Conservation (phyloP, 768 basidiomycete genomes). For the Hygrocybe punicea region DNA sequence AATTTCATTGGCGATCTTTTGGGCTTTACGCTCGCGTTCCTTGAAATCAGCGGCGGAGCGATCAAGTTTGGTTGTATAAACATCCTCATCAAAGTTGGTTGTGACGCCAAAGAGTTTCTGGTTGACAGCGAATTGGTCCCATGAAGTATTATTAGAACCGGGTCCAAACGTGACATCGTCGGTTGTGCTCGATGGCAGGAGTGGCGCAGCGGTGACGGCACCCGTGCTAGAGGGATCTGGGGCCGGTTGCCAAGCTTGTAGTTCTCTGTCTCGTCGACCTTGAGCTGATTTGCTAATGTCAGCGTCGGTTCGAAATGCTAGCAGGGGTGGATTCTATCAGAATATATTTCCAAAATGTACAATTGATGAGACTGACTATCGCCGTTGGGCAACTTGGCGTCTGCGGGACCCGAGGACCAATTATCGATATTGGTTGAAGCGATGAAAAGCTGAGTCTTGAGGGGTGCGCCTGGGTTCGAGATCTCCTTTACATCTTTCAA, state of each 20-base stretch:
- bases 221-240: conserved; percentile 30
- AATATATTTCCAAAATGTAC: conserved; percentile 5
- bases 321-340: neutral
- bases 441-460: conserved; percentile 69
- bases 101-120: conserved; percentile 90
- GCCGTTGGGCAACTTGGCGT: conserved; percentile 63
- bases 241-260: conserved; percentile 73
- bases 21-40: conserved; percentile 84
- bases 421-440: conserved; percentile 68
- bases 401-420: conserved; percentile 73
- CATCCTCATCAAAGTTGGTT: conserved; percentile 88
- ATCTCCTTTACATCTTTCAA: conserved; percentile 78
- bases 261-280: conserved; percentile 62
- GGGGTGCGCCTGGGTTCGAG: conserved; percentile 58
- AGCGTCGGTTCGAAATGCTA: conserved; percentile 79
- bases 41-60: conserved; percentile 79
- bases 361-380: conserved; percentile 52
- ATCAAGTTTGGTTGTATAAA: conserved; percentile 93
- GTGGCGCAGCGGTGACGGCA: conserved; percentile 10
- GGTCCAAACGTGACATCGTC: conserved; percentile 74
- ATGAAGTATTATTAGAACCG: conserved; percentile 45
- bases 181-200: conserved; percentile 27
- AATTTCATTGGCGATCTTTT: conserved; percentile 88
- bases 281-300: conserved; percentile 66
- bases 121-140: conserved; percentile 95